Evolutionary conservation across 2,329 filamentous ascomycete species (phyloP).

Genomic region (Fusarium chlamydosporum): DNA sequence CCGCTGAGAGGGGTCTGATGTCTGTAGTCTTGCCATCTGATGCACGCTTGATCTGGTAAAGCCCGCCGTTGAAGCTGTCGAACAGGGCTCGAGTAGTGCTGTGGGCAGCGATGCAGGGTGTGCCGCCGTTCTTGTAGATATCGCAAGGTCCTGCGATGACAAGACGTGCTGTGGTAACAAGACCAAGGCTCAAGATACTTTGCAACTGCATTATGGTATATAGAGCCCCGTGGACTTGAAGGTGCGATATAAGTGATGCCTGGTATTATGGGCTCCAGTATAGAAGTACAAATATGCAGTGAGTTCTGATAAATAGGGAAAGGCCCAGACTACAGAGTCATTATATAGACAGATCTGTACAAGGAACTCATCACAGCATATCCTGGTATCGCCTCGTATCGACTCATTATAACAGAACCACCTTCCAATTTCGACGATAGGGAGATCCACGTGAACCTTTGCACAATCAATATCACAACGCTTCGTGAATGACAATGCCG

Average conservation of each 20-base stretch:
- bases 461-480: too few relatives aligned
- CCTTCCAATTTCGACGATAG: conserved; percentile 5
- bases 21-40: conserved; percentile 20
- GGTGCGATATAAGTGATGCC: not conserved
- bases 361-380: not conserved
- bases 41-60: conserved; percentile 38
- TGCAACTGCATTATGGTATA: conserved; percentile 12
- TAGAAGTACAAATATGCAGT: fast-evolving
- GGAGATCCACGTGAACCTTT: not conserved
- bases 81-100: conserved; percentile 26
- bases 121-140: conserved; percentile 25
- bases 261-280: not conserved
- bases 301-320: not conserved
- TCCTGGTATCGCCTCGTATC: not conserved
- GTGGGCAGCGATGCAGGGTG: conserved; percentile 33
- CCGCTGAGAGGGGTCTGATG: conserved; percentile 58
- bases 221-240: too few relatives aligned
- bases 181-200: conserved; percentile 18
- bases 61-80: conserved; percentile 4
- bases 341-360: not conserved
- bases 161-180: conserved; percentile 12
- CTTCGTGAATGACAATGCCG: not conserved
- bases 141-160: conserved; percentile 29
- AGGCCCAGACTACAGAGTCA: not conserved
- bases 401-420: not conserved